Percentiles rank a stretch among this genome's conserved stretches.
phyloP scores from a whole-genome alignment of 2,329 filamentous ascomycete genomes.

The Hypoxylon sp. region DNA sequence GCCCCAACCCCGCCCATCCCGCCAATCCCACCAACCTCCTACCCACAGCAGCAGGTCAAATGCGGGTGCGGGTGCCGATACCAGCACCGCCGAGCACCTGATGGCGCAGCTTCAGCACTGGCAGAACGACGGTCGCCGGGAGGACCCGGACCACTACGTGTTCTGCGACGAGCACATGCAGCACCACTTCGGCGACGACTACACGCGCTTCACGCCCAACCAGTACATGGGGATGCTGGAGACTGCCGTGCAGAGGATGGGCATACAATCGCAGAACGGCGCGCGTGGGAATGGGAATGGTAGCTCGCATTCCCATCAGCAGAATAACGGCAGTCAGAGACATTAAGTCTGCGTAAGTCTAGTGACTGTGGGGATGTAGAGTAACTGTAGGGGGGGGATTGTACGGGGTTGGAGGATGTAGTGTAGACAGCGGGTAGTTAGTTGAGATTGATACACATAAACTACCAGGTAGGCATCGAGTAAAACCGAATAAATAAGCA shows the following conservation, averaged over 20 bases:
- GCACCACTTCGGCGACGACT: not conserved
- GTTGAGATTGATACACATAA: not conserved
- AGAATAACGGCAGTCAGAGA: not conserved
- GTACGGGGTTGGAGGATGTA: not conserved
- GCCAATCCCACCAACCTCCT: not conserved
- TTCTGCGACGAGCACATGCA: slow-evolving; percentile 3
- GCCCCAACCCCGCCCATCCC: not conserved
- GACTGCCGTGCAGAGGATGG: not conserved
- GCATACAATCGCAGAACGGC: not conserved
- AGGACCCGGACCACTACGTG: not conserved
- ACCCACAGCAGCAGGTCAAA: not conserved
- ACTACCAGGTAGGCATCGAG: not conserved
- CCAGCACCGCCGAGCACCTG: not conserved
- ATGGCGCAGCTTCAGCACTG: not conserved
- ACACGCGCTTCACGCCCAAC: not conserved
- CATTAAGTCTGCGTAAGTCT: not conserved
- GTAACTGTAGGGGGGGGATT: not conserved
- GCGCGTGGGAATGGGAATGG: not conserved
- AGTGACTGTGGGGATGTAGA: not conserved
- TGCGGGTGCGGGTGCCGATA: not conserved
- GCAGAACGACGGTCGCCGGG: not conserved
- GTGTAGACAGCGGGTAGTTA: not conserved
- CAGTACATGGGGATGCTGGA: not conserved
- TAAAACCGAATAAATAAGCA: not conserved
- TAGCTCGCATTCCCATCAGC: not conserved